Base-by-base conservation (phyloP, 306 rosid species). In the Medicago truncatula region DNA sequence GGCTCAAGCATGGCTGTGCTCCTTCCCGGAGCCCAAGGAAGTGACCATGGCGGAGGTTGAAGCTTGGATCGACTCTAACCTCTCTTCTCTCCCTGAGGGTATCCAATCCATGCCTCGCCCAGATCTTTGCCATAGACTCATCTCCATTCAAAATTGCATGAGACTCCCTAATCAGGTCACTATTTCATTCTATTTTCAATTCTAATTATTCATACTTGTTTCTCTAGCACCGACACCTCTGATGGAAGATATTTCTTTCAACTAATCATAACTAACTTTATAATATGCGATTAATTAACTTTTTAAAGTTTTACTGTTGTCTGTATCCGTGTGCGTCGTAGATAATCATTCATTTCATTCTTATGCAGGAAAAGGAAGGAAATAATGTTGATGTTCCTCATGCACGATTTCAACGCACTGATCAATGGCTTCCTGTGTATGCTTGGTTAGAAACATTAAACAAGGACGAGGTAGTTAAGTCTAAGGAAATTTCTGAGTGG, bases 1-100 rank as follows among this genome's bases (percentile, higher is more conserved):
- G 99, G 99, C 99, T 13, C 93, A 89, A 15, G 97, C 99, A 28
- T 95, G 99, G 99, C 85, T 92, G 44, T 73, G 83, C 58, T 92
- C 92, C 8, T 95, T 95, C 71, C 89, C 97, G 0, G 97, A 89
- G 56, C 88, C 97, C 41, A 92, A 85, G 70, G 97, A 90, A 43
- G 95, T 91, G 13, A 85, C 83, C 81, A 86, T 89, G 91, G 80
- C 66, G 25, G 97, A 95, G 77, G 97, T 95, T 14, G 97, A 95
- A 81, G 88, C 97, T 2, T 95, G 98, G 97, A 82, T 95, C 62
- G 97, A 92, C 59, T 76, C 96, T 67, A 95, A 95, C 75, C 81
- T 75, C 71, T 80, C 70, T 16, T 87, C 96, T 80, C 68, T 95
- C 14, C 97, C 97, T 0, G 83, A 79, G 23, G 97, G 97, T 28